Evolutionary conservation across 1,284 basidiomycete genomes (phyloP).

Genomic region (Cystobasidium slooffiae): DNA sequence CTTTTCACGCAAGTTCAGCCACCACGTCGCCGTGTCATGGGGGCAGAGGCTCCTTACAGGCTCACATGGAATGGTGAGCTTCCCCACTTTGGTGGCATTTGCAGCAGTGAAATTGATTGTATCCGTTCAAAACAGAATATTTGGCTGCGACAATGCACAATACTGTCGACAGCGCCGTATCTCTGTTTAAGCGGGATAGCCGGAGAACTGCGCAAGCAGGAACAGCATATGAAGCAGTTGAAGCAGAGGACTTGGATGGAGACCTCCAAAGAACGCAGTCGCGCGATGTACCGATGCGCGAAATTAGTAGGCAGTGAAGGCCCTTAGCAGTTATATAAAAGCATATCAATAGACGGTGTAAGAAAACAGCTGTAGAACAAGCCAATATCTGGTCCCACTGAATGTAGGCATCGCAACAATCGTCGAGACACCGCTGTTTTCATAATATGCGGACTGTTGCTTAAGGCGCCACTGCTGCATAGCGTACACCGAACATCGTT

Average conservation of each 20-base stretch:
- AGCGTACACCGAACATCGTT: too few species aligned
- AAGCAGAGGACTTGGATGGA: conserved; percentile 12
- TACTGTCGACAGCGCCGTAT: background rate
- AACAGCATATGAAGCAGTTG: conserved; percentile 29
- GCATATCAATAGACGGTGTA: background rate
- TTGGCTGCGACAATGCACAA: conserved; percentile 8
- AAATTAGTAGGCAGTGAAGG: conserved; percentile 1
- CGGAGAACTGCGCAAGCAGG: background rate
- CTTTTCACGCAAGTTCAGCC: conserved; percentile 34
- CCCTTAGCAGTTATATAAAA: background rate
- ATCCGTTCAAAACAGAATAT: background rate
- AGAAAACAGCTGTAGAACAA: background rate
- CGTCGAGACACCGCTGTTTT: too few species aligned
- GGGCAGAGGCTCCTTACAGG: background rate
- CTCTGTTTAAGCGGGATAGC: background rate
- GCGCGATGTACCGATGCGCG: conserved; percentile 9
- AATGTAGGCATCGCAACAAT: background rate
- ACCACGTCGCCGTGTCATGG: conserved; percentile 9
- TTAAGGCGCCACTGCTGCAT: too few species aligned
- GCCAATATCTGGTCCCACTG: background rate
- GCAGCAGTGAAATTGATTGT: background rate
- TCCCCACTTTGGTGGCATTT: background rate
- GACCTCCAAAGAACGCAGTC: background rate
- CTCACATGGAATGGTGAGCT: conserved; percentile 14
- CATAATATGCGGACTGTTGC: too few species aligned